Base-by-base conservation (phyloP, 257 asterid species). In the Rhazya stricta region DNA sequence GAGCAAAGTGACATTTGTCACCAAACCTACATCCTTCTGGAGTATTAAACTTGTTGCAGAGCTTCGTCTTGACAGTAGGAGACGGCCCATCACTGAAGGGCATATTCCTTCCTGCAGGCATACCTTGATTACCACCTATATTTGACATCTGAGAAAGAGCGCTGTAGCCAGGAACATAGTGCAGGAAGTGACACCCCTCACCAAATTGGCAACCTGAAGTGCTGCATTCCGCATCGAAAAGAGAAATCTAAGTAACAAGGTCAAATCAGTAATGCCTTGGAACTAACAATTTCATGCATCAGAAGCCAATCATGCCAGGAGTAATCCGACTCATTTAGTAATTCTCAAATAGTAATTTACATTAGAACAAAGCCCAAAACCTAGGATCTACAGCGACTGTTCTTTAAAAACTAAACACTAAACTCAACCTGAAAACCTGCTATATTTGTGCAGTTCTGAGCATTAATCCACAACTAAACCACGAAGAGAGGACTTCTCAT, bases 11-110 rank as follows among this genome's bases (percentile, higher is more conserved):
- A 86, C 98, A 94, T 80, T 88, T 89, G 77, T 91, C 89, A 2
- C 97, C 97, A n/a, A 83, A 94, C 83, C 86, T 91, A 90, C 98
- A 94, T 51, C 98, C 98, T 76, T 90, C 98, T 0, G 91, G 90
- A 12, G 88, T 77, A 83, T 83, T 86, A 79, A 69, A 91, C 74
- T 79, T 91, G 86, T 79, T 89, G 91, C 97, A 94, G 39, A 94
- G 77, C 83, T 89, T 89, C 76, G 88, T 85, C 78, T 91, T 94
- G 60, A 86, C 81, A 43, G 81, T 16, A 11, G 88, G 82, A 57
- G 89, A 34, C 7, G 91, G 79, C 23, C 96, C 93, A 25, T 90
- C 88, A 69, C 81, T 81, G 78, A 54, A 50, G 12, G 89, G 83
- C 68, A 54, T 73, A 42, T 85, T 68, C 75, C 88, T 85, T 67